Conservation (phyloP, 176 grass and related monocot genomes). For the Miscanthus lutarioriparius region DNA sequence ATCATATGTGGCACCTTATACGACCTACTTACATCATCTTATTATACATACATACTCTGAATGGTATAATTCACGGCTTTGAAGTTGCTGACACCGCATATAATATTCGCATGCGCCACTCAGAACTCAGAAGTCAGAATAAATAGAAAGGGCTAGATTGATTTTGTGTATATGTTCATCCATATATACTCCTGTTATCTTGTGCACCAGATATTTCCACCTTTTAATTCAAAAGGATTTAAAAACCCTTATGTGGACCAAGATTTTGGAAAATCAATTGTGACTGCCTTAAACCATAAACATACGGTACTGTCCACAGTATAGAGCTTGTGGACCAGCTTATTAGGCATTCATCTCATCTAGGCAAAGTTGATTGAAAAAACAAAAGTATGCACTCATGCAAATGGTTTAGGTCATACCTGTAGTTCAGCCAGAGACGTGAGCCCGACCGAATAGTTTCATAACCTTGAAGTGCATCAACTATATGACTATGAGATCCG, state of each 20-base stretch:
- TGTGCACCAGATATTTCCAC: not conserved
- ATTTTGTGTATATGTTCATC: not conserved
- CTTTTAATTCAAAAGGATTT: not conserved
- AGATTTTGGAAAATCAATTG: not conserved
- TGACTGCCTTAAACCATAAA: not conserved
- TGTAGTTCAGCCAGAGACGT: not conserved
- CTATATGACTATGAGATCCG: not conserved
- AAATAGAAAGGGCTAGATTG: not conserved
- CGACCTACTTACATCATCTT: no score
- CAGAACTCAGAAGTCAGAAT: not conserved
- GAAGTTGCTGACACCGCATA: not conserved
- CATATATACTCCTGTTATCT: not conserved
- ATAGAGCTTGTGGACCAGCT: no score
- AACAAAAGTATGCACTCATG: not conserved
- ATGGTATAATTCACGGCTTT: not conserved
- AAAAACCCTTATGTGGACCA: not conserved
- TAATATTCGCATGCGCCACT: not conserved
- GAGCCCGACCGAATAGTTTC: not conserved
- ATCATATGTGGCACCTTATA: no score
- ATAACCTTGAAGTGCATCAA: not conserved
- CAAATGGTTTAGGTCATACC: not conserved
- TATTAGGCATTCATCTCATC: not conserved
- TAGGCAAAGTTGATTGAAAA: not conserved
- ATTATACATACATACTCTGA: no score
- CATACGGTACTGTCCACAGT: not conserved